Conservation (phyloP, 148 eudicot genomes). For the Oxyria digyna region DNA sequence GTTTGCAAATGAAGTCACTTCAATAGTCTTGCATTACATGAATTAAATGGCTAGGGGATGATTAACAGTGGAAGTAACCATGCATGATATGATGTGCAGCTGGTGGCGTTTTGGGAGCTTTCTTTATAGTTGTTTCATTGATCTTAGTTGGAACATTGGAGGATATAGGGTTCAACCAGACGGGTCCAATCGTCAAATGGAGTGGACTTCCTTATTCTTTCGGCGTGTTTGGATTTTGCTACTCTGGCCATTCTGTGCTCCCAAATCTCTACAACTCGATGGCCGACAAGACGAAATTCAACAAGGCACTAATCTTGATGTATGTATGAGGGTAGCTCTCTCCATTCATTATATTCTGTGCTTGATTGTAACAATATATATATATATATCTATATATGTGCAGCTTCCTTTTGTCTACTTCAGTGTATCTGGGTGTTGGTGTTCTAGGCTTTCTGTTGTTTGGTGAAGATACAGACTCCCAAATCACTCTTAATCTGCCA, state of each 20-base stretch:
- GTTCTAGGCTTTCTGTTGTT: constrained; percentile 81
- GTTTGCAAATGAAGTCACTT: constrained; percentile 14
- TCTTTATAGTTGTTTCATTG: constrained; percentile 45
- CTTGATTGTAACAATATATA: no score
- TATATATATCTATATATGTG: not conserved
- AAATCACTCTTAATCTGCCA: constrained; percentile 79
- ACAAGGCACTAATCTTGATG: constrained; percentile 31
- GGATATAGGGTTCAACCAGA: constrained; percentile 55
- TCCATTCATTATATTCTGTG: no score
- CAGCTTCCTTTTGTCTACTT: constrained; percentile 60
- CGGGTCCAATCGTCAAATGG: constrained; percentile 51
- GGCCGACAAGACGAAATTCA: constrained; percentile 75
- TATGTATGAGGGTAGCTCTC: no score
- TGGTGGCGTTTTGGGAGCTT: constrained; percentile 56
- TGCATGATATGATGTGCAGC: constrained; percentile 45
- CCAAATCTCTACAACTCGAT: constrained; percentile 87
- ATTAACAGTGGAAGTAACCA: no score
- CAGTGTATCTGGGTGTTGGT: constrained; percentile 53
- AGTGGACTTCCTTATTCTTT: constrained; percentile 73
- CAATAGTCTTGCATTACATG: not conserved
- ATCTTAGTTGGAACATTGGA: constrained; percentile 38
- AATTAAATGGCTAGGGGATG: not conserved
- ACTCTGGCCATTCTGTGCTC: constrained; percentile 71
- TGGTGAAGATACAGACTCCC: constrained; percentile 62
- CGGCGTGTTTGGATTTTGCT: constrained; percentile 83